Evolutionary conservation across 2,329 filamentous ascomycete species (phyloP).

Genomic region (Ophiostoma tasmaniense): DNA sequence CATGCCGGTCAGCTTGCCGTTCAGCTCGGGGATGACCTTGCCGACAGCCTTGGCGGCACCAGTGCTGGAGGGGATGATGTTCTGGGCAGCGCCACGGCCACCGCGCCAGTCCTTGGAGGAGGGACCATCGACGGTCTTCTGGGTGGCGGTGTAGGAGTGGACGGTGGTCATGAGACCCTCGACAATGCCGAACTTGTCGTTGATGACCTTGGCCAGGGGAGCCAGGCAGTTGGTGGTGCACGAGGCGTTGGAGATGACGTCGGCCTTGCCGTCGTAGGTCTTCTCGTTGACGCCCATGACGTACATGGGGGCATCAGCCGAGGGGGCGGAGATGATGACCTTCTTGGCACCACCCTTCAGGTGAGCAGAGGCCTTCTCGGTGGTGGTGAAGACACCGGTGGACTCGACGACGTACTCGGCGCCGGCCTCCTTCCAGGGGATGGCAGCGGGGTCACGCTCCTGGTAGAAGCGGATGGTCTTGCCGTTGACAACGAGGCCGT

Average conservation of each 20-base stretch:
- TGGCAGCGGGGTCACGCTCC: constrained; percentile 80
- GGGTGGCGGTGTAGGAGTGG: constrained; percentile 99
- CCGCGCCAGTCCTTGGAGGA: constrained; percentile 99
- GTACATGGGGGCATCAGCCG: constrained; percentile 97
- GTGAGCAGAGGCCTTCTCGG: constrained; percentile 87
- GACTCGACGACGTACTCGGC: constrained; percentile 96
- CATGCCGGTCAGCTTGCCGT: constrained; percentile 99
- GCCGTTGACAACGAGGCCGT: constrained; percentile 80
- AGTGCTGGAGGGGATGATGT: constrained; percentile 99
- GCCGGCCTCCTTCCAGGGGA: constrained; percentile 81
- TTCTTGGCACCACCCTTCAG: constrained; percentile 97
- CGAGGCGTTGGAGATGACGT: constrained; percentile 97
- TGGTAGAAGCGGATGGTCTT: constrained; percentile 92
- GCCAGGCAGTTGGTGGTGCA: constrained; percentile 99
- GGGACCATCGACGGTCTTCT: constrained; percentile 98
- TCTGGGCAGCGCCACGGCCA: constrained; percentile 96
- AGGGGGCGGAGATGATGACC: constrained; percentile 88
- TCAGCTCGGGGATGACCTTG: constrained; percentile 96
- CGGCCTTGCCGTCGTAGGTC: constrained; percentile 79
- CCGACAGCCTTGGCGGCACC: constrained; percentile 99
- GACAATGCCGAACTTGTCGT: constrained; percentile 96
- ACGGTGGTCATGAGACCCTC: constrained; percentile 99
- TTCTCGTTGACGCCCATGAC: constrained; percentile 99
- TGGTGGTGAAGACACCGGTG: constrained; percentile 98
- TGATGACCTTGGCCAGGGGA: constrained; percentile 96